phyloP scores from a whole-genome alignment of 768 basidiomycete species.

The Trametes gibbosa region DNA sequence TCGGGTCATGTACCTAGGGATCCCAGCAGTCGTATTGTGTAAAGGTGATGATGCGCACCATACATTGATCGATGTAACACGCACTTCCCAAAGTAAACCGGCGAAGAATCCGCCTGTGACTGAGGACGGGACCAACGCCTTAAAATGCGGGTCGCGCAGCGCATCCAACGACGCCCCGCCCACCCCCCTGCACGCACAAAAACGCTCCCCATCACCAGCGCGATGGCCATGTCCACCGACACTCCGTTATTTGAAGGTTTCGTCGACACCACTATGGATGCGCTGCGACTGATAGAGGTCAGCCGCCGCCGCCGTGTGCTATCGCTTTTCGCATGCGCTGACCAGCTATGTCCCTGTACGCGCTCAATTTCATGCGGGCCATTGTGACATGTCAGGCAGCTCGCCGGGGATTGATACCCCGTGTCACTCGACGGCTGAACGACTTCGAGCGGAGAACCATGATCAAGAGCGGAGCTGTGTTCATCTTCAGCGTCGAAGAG shows the following conservation, averaged over 20 bases:
- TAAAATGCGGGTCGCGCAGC: slow-evolving; percentile 6
- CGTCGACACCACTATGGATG: slow-evolving; percentile 79
- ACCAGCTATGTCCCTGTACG: background rate
- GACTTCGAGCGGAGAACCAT: slow-evolving; percentile 66
- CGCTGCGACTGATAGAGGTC: slow-evolving; percentile 64
- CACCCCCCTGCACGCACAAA: background rate
- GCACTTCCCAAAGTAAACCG: slow-evolving; percentile 15
- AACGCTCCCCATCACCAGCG: background rate
- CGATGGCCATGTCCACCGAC: slow-evolving; percentile 22
- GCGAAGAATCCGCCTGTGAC: slow-evolving; percentile 13
- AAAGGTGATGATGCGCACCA: slow-evolving; percentile 9
- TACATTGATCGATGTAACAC: slow-evolving; percentile 17
- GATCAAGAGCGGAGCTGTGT: slow-evolving; percentile 63
- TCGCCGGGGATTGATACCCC: slow-evolving; percentile 72
- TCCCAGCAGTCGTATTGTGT: slow-evolving; percentile 11
- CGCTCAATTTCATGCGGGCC: background rate
- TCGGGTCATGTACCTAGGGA: slow-evolving; percentile 11
- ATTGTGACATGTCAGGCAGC: slow-evolving; percentile 53
- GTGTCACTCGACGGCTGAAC: slow-evolving; percentile 81
- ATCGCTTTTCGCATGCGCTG: background rate
- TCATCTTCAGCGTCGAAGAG: slow-evolving; percentile 86
- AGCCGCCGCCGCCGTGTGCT: background rate
- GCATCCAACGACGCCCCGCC: slow-evolving; percentile 3
- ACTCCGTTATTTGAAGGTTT: slow-evolving; percentile 70
- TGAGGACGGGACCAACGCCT: background rate